Conservation (phyloP, 208 protist species). For the Vickermania ingenoplastis region DNA sequence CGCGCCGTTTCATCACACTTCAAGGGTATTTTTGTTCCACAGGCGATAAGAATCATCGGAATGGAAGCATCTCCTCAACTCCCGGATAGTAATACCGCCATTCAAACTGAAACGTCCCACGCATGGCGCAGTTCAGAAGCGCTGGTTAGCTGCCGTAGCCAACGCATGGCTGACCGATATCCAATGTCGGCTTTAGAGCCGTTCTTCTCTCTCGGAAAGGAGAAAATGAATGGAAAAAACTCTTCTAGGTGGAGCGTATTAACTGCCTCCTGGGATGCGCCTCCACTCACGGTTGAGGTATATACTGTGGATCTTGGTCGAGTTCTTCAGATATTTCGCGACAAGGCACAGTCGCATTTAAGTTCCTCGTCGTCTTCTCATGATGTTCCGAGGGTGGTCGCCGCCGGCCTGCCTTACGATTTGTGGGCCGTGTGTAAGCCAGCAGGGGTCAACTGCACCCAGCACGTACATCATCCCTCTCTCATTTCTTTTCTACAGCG, state of each 20-base stretch:
- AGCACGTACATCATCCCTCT: conserved; percentile 40
- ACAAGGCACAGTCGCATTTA: background rate
- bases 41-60: conserved; percentile 25
- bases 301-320: conserved; percentile 24
- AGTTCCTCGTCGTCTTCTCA: background rate
- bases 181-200: no score
- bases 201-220: no score
- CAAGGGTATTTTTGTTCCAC: conserved; percentile 40
- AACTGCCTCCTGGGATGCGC: no score
- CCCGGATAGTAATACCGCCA: no score
- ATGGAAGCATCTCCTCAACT: no score
- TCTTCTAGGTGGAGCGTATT: no score
- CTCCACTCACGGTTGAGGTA: no score
- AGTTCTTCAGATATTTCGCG: background rate
- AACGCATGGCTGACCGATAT: no score
- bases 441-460: conserved; percentile 40
- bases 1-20: conserved; percentile 40
- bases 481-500: conserved; percentile 28
- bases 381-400: conserved; percentile 11
- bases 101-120: no score
- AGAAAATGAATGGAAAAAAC: no score
- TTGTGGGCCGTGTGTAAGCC: conserved; percentile 61
- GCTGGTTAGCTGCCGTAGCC: no score
- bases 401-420: conserved; percentile 34
- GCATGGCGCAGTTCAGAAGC: no score